These are phyloP conservation scores for Evernia prunastri DNA, from an alignment of 495 filamentous ascomycete species.

Conservation along the genomic window DNA sequence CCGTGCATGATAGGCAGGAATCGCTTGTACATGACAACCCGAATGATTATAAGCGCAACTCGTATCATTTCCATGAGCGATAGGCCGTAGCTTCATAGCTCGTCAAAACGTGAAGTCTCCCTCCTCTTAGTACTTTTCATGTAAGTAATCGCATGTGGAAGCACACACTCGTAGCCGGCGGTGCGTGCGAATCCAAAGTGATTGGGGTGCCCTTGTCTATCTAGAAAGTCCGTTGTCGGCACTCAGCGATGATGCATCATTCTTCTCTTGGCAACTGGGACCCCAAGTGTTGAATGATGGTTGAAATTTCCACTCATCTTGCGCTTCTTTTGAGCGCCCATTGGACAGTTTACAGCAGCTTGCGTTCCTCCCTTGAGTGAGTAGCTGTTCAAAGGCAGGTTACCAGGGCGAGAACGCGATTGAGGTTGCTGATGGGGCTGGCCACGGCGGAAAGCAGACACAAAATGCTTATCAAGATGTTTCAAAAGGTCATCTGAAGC, in stretches of 20 bases:
- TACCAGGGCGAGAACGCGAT: constrained; percentile 51
- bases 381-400: constrained; percentile 40
- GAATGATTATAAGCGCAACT: constrained; percentile 9
- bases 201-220: not conserved
- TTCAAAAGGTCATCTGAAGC: constrained; percentile 50
- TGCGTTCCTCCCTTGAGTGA: constrained; percentile 48
- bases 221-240: not conserved
- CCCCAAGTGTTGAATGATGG: constrained; percentile 2
- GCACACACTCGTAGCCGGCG: not conserved
- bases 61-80: constrained; percentile 5
- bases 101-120: constrained; percentile 8
- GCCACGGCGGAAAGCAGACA: constrained; percentile 73
- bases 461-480: constrained; percentile 62
- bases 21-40: not conserved
- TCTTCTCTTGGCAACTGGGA: constrained; percentile 10
- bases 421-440: constrained; percentile 60
- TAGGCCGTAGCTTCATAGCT: constrained; percentile 20
- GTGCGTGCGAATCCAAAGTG: not conserved
- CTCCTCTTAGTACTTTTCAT: not conserved
- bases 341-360: constrained; percentile 47
- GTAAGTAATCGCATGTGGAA: not conserved
- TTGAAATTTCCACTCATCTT: constrained; percentile 30
- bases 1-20: not conserved
- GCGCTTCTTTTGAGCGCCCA: constrained; percentile 46
- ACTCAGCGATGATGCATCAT: constrained; percentile 13